Base-by-base conservation (phyloP, 345 rosid species). In the Salix caprea region DNA sequence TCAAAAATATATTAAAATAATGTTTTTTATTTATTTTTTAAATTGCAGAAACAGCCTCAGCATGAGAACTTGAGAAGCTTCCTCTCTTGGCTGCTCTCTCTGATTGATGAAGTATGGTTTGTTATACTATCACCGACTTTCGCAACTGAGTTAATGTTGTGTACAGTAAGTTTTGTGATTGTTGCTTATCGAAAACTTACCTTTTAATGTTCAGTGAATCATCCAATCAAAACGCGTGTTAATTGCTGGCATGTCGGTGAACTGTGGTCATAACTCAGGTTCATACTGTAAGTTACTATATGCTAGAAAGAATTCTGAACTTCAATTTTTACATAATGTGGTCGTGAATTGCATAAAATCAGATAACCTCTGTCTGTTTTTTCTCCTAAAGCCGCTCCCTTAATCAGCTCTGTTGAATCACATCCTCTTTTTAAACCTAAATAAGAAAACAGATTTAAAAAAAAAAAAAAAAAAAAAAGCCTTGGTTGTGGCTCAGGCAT, bases 21-120 rank as follows among this genome's bases (percentile, higher is more conserved):
- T 32, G 4, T 32, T 30, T 30, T 32, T 32, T 32, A 32, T 32
- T 32, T 32, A 32, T 32, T 30, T 30, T 0, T 30, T 32, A 32
- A 32, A 32, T 32, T 32, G 5, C 80, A 1, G 84, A 80, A 64
- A 36, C 87, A 4, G 50, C 85, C 15, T 14, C 73, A 1, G 82
- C 79, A 6, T 88, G 80, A 86, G 39, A 64, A 70, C 48, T 9
- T 7, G 44, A 40, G 44, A 40, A 40, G 26, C 15, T 40, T 62
- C 16, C 32, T 61, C 21, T 18, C 26, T 15, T 37, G n/a, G 44
- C 40, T 66, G 36, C 0, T 28, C 69, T 34, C 1, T n/a, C 26
- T 56, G 14, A 32, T 3, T 32, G 34, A 32, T 32, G 34, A 32
- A 32, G 34, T 32, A 32, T 32, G 34, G 34, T 3, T 32, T 32